Evolutionary conservation across 2,329 filamentous ascomycete genomes (phyloP).

Genomic region (Trichoderma afroharzianum): DNA sequence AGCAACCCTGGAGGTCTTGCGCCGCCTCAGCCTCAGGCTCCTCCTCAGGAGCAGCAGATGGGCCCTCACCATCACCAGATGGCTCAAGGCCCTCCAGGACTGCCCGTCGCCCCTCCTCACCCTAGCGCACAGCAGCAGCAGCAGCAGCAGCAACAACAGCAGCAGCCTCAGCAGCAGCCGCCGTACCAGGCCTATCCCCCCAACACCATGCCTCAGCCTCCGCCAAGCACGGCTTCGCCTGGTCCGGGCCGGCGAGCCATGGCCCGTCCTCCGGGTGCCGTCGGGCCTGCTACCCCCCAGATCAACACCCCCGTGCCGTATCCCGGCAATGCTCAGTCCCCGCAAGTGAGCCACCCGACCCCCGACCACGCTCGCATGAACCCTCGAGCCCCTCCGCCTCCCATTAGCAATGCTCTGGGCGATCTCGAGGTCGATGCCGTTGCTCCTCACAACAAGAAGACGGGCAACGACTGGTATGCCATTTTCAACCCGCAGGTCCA

Average conservation of each 20-base stretch:
- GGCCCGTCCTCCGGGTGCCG: conserved; percentile 58
- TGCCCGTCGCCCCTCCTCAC: conserved; percentile 55
- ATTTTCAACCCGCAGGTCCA: conserved; percentile 93
- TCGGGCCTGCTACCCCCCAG: conserved; percentile 81
- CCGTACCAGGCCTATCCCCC: conserved; percentile 59
- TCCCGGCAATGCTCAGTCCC: conserved; percentile 75
- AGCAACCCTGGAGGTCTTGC: conserved; percentile 79
- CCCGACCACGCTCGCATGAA: conserved; percentile 59
- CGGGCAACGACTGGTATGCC: conserved; percentile 88
- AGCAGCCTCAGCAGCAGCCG: conserved; percentile 56
- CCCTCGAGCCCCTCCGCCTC: conserved; percentile 46
- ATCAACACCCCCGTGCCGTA: conserved; percentile 86
- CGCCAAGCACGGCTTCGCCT: conserved; percentile 80
- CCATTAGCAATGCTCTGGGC: conserved; percentile 63
- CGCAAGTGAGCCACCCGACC: conserved; percentile 82
- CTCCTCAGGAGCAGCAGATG: conserved; percentile 62
- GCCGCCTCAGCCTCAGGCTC: conserved; percentile 70
- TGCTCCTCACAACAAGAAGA: conserved; percentile 82
- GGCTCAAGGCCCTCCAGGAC: conserved; percentile 70
- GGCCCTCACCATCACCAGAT: conserved; percentile 51
- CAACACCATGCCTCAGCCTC: conserved; percentile 77
- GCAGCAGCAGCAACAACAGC: conserved; percentile 15
- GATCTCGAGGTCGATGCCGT: conserved; percentile 85
- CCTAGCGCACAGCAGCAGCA: conserved; percentile 56
- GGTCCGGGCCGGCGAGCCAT: conserved; percentile 74